These are phyloP conservation scores for Diaporthe caulivora DNA, from an alignment of 2,329 filamentous ascomycete species.

Conservation along the genomic window DNA sequence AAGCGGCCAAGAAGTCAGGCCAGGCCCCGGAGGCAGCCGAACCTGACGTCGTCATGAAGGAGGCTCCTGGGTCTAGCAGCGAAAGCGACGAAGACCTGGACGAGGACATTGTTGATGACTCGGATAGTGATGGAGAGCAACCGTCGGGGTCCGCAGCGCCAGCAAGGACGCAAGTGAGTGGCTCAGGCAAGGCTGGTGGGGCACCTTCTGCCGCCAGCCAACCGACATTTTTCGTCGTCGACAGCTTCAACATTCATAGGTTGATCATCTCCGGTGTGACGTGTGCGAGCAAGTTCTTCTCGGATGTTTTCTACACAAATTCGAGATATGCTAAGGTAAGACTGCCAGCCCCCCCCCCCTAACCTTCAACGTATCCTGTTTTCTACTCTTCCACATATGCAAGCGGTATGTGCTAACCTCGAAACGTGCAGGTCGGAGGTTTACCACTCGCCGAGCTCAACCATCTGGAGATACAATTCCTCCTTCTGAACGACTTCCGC, in stretches of 20 bases:
- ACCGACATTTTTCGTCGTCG: conserved; percentile 87
- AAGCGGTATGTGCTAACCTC: not conserved
- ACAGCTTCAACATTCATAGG: conserved; percentile 98
- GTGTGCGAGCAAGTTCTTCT: conserved; percentile 99
- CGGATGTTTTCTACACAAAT: conserved; percentile 98
- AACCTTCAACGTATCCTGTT: not conserved
- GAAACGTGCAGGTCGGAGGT: conserved; percentile 81
- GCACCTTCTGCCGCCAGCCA: conserved; percentile 44
- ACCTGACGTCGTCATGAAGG: conserved; percentile 52
- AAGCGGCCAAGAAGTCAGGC: conserved; percentile 60
- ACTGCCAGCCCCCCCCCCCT: conserved; percentile 34
- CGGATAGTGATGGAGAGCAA: conserved; percentile 52
- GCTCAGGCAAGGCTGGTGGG: conserved; percentile 34
- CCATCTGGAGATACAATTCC: conserved; percentile 94
- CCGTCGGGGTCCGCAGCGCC: conserved; percentile 30
- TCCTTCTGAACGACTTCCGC: conserved; percentile 95
- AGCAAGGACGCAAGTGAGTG: conserved; percentile 43
- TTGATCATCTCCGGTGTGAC: conserved; percentile 97
- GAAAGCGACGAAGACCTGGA: conserved; percentile 58
- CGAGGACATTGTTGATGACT: conserved; percentile 64
- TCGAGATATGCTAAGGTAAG: conserved; percentile 97
- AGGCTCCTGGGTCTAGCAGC: conserved; percentile 48
- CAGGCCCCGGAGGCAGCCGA: conserved; percentile 40
- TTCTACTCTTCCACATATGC: not conserved
- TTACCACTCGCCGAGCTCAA: conserved; percentile 93